These are phyloP conservation scores for Trichoderma simmonsii DNA, from an alignment of 2,329 filamentous ascomycete species.

Conservation along the genomic window DNA sequence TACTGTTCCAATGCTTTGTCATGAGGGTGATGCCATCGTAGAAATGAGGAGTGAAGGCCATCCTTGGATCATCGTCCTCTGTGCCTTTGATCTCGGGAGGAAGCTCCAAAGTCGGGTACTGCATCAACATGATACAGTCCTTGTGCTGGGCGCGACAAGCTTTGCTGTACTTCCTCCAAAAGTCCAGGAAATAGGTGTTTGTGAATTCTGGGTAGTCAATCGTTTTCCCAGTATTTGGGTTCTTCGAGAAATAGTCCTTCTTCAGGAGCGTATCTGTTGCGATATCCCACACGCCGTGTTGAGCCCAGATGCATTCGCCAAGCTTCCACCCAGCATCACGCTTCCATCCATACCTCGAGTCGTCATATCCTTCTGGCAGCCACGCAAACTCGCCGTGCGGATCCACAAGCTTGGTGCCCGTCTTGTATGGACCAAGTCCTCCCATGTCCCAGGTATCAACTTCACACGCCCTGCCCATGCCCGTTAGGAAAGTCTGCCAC, in stretches of 20 bases:
- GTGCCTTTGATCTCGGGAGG: conserved; percentile 86
- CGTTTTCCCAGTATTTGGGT: conserved; percentile 67
- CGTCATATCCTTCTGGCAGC: conserved; percentile 79
- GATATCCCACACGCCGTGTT: conserved; percentile 93
- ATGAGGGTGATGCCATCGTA: conserved; percentile 96
- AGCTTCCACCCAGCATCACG: conserved; percentile 85
- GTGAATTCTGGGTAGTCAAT: conserved; percentile 85
- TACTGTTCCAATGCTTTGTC: conserved; percentile 98
- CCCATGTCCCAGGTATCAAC: conserved; percentile 93
- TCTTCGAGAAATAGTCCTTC: conserved; percentile 84
- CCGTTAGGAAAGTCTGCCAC: conserved; percentile 89
- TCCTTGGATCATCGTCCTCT: conserved; percentile 78
- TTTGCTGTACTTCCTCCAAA: conserved; percentile 73
- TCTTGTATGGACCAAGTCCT: conserved; percentile 86
- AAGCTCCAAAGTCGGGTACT: conserved; percentile 87
- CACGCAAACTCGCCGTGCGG: conserved; percentile 82
- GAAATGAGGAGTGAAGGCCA: conserved; percentile 93
- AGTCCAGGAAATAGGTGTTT: conserved; percentile 85
- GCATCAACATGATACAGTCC: conserved; percentile 82
- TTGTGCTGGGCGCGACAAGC: conserved; percentile 73
- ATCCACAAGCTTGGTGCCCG: conserved; percentile 77
- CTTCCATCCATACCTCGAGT: conserved; percentile 85
- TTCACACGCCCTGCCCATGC: conserved; percentile 87
- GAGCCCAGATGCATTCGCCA: conserved; percentile 94
- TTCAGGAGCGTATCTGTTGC: conserved; percentile 70